phyloP scores from a whole-genome alignment of 2,329 filamentous ascomycete genomes.

The Fusarium sp. region DNA sequence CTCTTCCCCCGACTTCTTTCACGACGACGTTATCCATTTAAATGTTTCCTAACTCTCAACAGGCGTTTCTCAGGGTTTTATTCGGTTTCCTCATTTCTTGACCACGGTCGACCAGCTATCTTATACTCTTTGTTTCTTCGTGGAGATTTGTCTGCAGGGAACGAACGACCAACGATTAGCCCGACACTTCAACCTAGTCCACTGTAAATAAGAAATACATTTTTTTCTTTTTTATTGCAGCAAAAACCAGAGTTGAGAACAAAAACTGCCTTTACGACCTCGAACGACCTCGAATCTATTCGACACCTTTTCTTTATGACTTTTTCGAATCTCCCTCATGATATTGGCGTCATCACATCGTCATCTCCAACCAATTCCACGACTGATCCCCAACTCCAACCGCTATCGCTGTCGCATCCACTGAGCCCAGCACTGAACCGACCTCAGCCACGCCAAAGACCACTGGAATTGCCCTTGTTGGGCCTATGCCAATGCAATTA shows the following conservation, averaged over 20 bases:
- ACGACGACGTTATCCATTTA: neutral
- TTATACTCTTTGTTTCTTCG: slow-evolving; percentile 3
- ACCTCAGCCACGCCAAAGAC: slow-evolving; percentile 17
- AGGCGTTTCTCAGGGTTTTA: neutral
- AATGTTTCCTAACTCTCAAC: neutral
- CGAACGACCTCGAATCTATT: neutral
- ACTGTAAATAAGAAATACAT: neutral
- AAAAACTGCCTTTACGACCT: slow-evolving; percentile 6
- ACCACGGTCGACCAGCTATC: neutral
- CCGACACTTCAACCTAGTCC: neutral
- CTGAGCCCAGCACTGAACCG: slow-evolving; percentile 17
- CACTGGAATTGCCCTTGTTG: slow-evolving; percentile 24
- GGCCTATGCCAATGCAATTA: slow-evolving; percentile 46
- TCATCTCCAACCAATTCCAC: slow-evolving; percentile 12
- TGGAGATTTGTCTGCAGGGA: neutral
- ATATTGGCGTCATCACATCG: slow-evolving; percentile 7
- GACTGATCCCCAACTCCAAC: neutral
- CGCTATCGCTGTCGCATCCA: slow-evolving; percentile 12
- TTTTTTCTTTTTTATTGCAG: neutral
- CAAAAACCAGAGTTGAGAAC: neutral
- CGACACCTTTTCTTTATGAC: neutral
- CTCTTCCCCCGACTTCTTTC: slow-evolving; percentile 10
- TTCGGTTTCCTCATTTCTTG: neutral
- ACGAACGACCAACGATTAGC: neutral
- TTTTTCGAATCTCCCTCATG: slow-evolving; percentile 9